Conservation (phyloP, 495 filamentous ascomycete species). For the Neurospora intermedia region DNA sequence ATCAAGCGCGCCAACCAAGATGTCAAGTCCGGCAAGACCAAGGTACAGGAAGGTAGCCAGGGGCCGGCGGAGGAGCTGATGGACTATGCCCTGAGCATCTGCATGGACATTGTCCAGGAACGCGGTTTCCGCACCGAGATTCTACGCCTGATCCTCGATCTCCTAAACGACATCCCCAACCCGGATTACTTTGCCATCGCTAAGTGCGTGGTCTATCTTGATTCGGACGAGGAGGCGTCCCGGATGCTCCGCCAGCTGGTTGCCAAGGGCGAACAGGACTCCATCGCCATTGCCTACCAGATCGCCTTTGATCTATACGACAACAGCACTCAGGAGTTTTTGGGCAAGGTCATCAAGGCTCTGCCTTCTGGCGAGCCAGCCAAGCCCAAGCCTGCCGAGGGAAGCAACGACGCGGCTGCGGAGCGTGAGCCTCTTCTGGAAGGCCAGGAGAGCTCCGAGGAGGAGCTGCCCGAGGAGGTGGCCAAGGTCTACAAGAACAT, state of each 20-base stretch:
- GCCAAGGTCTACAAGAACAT: conserved; percentile 65
- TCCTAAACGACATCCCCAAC: conserved; percentile 75
- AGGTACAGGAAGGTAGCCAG: conserved; percentile 32
- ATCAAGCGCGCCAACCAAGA: conserved; percentile 76
- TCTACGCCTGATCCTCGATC: conserved; percentile 72
- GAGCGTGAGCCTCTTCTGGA: conserved; percentile 36
- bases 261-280: conserved; percentile 60
- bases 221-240: conserved; percentile 87
- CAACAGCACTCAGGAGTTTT: conserved; percentile 94
- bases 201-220: conserved; percentile 93
- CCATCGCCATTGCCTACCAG: conserved; percentile 83
- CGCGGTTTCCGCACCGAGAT: conserved; percentile 72
- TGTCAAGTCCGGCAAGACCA: conserved; percentile 55
- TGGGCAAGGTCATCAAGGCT: conserved; percentile 77
- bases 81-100: conserved; percentile 92
- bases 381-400: conserved; percentile 38
- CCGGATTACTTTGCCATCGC: conserved; percentile 98
- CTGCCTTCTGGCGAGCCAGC: conserved; percentile 53
- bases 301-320: conserved; percentile 97
- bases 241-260: conserved; percentile 75
- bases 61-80: conserved; percentile 81
- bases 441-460: conserved; percentile 23
- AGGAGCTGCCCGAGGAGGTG: conserved; percentile 34
- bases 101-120: conserved; percentile 96
- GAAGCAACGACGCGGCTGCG: conserved; percentile 38